phyloP scores from a whole-genome alignment of 2,329 filamentous ascomycete species.

The Claviceps citrina region DNA sequence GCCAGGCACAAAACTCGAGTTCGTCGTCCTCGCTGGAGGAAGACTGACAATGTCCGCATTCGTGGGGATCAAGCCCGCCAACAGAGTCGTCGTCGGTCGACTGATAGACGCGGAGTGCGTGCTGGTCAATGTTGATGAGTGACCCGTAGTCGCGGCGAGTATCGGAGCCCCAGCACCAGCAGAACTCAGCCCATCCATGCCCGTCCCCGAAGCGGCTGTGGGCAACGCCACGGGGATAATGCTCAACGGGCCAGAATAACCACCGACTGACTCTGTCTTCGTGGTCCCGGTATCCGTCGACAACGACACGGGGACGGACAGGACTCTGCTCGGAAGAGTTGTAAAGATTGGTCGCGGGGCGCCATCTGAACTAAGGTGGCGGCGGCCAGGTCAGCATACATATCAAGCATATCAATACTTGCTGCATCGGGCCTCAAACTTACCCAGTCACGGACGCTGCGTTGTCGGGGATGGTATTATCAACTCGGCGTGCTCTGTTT shows the following conservation, averaged over 20 bases:
- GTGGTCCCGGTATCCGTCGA: background rate
- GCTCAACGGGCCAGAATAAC: background rate
- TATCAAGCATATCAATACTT: background rate
- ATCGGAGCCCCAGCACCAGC: background rate
- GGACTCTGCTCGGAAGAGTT: background rate
- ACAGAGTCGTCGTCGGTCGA: too few species aligned
- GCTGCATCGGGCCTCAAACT: background rate
- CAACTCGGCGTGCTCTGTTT: slow-evolving; percentile 11
- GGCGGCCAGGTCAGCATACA: background rate
- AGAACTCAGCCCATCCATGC: background rate
- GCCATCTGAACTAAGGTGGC: background rate
- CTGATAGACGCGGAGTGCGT: too few species aligned
- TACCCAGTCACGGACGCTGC: background rate
- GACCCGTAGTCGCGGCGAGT: too few species aligned
- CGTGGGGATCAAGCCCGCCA: too few species aligned
- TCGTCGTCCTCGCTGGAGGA: too few species aligned
- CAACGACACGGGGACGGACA: background rate
- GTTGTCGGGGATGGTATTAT: background rate
- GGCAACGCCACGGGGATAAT: background rate
- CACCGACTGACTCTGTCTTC: background rate
- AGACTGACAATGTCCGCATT: too few species aligned
- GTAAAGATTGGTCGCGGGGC: background rate
- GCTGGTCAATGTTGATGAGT: too few species aligned
- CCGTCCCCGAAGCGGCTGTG: background rate
- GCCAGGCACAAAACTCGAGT: too few species aligned